Evolutionary conservation across 2,329 filamentous ascomycete genomes (phyloP), one percentile per base, ranked within the genome.

Genomic region (Sporothrix pseudoabietina): DNA sequence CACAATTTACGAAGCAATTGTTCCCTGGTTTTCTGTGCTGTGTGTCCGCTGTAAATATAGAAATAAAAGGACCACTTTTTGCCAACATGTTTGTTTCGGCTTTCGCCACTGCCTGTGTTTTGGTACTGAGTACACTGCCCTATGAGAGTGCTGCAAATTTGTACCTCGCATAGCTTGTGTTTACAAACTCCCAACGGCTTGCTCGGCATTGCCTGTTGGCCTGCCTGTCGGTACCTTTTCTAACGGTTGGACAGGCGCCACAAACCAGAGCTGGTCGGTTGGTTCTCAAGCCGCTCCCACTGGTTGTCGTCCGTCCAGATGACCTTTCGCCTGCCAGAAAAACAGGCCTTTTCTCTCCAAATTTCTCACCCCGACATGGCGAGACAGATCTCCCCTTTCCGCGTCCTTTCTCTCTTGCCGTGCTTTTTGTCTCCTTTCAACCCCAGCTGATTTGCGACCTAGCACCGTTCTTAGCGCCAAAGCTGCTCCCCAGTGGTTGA

Each of bases 361-460:
- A 1, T 26, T 26, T 1, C 8, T 9, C 12, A 35, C 55, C 19
- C 30, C 26, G 30, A 59, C 55, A 57, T 26, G 55, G 55, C 26
- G 26, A 32, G 55, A 59, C 55, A 59, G 55, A 59, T 35, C 30
- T 59, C 3, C 55, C 8, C 55, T 39, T 59, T 35, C 55, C 26
- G 59, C 35, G 4, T 19, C 35, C 14, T 19, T 12, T 41, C 59
- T 14, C 59, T 55, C 19, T 8, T 52, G 47, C 9, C 22, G 9
- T 55, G 52, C 12, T n/a, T 26, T n/a, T 26, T 22, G 22, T 55
- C 52, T 30, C 35, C 16, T 44, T 44, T 65, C 59, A 65, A 55
- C 59, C 59, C 59, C 59, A 65, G 59, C 10, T 65, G 59, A 65
- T 65, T 65, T 65, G 59, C 59, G 59, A 65, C 59, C 59, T 65